Conservation (phyloP, 495 filamentous ascomycete species). For the Aspergillus sclerotiicarbonarius region DNA sequence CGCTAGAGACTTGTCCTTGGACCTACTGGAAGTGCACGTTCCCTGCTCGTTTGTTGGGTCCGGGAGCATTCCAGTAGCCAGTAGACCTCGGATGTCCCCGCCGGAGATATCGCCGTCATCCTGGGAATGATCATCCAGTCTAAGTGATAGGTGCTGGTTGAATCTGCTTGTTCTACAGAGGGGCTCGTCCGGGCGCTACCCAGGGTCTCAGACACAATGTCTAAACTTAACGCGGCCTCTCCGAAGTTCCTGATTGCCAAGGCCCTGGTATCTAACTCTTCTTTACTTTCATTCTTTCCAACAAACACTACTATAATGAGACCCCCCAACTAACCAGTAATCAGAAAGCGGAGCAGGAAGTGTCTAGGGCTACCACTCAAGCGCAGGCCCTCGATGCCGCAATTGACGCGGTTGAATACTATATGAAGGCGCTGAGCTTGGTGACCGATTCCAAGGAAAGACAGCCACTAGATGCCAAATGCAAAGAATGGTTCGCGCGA, state of each 20-base stretch:
- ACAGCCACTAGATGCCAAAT: constrained; percentile 58
- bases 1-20: too few relatives aligned
- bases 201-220: constrained; percentile 28
- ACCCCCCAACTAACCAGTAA: constrained; percentile 19
- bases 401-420: constrained; percentile 71
- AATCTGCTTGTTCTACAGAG: neutral
- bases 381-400: constrained; percentile 69
- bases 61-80: neutral
- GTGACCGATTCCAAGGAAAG: constrained; percentile 54
- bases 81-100: constrained; percentile 23
- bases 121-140: constrained; percentile 12
- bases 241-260: constrained; percentile 27
- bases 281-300: neutral
- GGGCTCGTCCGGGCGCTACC: neutral
- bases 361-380: constrained; percentile 54
- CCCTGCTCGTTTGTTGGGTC: neutral
- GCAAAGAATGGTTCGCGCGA: constrained; percentile 59
- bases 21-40: neutral
- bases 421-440: constrained; percentile 67
- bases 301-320: neutral
- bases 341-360: constrained; percentile 61
- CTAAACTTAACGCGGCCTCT: constrained; percentile 25
- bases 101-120: constrained; percentile 16
- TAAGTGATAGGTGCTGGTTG: neutral
- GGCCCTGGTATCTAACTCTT: constrained; percentile 24